phyloP scores from a whole-genome alignment of 306 rosid genomes.

The Inga laurina region DNA sequence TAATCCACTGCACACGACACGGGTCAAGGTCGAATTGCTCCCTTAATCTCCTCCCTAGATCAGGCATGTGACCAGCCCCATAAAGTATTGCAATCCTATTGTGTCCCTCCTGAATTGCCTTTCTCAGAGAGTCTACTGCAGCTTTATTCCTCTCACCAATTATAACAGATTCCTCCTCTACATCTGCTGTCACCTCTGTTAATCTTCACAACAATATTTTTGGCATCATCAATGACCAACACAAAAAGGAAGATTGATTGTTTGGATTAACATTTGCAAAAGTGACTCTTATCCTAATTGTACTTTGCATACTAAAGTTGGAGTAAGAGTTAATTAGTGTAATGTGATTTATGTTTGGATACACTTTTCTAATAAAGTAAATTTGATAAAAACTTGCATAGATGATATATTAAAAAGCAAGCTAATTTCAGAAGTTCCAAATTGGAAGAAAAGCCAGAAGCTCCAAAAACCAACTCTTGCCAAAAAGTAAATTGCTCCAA shows the following conservation, averaged over 20 bases:
- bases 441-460: too few relatives aligned
- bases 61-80: conserved; percentile 99
- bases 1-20: conserved; percentile 69
- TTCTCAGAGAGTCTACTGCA: conserved; percentile 61
- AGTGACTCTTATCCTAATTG: too few relatives aligned
- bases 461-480: too few relatives aligned
- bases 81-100: conserved; percentile 89
- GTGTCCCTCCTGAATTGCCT: conserved; percentile 66
- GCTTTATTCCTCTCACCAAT: conserved; percentile 89
- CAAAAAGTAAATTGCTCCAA: too few relatives aligned
- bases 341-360: too few relatives aligned
- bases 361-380: too few relatives aligned
- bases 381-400: too few relatives aligned
- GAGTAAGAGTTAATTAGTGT: too few relatives aligned
- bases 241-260: conserved; percentile 5
- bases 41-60: conserved; percentile 79
- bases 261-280: too few relatives aligned
- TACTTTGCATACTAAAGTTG: too few relatives aligned
- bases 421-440: too few relatives aligned
- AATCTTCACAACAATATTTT: conserved; percentile 53
- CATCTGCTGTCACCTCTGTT: conserved; percentile 70
- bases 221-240: conserved; percentile 41
- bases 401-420: too few relatives aligned
- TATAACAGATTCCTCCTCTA: conserved; percentile 83
- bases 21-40: conserved; percentile 84